Conservation (phyloP, 1,139 yeast genomes). For the Pichia sp. region DNA sequence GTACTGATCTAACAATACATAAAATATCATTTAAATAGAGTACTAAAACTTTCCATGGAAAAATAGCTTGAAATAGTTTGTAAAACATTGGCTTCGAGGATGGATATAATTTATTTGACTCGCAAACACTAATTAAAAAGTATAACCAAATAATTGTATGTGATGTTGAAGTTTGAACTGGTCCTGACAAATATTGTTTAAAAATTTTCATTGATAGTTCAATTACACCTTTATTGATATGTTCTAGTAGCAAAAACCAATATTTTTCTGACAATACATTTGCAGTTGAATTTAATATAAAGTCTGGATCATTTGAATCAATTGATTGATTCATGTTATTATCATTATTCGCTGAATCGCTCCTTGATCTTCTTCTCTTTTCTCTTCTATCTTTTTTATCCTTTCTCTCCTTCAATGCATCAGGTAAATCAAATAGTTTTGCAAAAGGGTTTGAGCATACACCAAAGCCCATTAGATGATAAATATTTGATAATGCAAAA, state of each 20-base stretch:
- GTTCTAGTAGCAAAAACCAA: slow-evolving; percentile 52
- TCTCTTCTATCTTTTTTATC: slow-evolving; percentile 65
- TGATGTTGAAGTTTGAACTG: slow-evolving; percentile 61
- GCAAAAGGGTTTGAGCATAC: slow-evolving; percentile 71
- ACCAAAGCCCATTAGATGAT: slow-evolving; percentile 72
- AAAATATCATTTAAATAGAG: slow-evolving; percentile 53
- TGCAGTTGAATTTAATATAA: slow-evolving; percentile 31
- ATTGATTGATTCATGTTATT: not conserved
- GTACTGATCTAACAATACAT: slow-evolving; percentile 28
- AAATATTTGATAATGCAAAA: slow-evolving; percentile 68
- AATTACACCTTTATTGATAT: slow-evolving; percentile 56
- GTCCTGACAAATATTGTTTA: slow-evolving; percentile 61
- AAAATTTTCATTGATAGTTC: slow-evolving; percentile 62
- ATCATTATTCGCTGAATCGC: slow-evolving; percentile 16
- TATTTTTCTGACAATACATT: slow-evolving; percentile 42
- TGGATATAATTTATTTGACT: slow-evolving; percentile 45
- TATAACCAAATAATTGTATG: slow-evolving; percentile 70
- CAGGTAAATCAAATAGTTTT: slow-evolving; percentile 60
- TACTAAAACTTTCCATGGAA: slow-evolving; percentile 65
- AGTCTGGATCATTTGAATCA: slow-evolving; percentile 20
- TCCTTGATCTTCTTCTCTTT: slow-evolving; percentile 33
- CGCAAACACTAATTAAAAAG: slow-evolving; percentile 56
- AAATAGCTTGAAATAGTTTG: slow-evolving; percentile 42
- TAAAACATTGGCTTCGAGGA: slow-evolving; percentile 43
- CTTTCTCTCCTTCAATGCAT: slow-evolving; percentile 61